phyloP scores from a whole-genome alignment of 192 early-diverging fungal genomes.

The Pilobolus umbonatus region DNA sequence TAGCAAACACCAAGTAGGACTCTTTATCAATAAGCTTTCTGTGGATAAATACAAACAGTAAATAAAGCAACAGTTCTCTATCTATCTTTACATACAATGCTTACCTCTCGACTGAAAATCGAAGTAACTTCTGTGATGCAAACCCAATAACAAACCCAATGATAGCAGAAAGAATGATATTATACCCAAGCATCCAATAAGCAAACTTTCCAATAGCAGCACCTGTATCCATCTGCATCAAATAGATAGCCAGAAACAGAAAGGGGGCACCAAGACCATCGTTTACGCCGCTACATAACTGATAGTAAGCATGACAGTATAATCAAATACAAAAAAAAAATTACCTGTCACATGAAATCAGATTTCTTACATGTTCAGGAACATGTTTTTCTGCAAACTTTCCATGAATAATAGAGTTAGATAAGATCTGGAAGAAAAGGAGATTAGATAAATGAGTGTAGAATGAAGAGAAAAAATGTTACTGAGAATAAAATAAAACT shows the following conservation, averaged over 20 bases:
- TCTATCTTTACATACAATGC: not conserved
- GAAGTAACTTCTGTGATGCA: slow-evolving; percentile 55
- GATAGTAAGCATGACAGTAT: not conserved
- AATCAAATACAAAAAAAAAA: not conserved
- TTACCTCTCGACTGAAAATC: slow-evolving; percentile 49
- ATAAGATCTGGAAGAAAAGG: slow-evolving; percentile 43
- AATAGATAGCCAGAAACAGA: slow-evolving; percentile 65
- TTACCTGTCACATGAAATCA: slow-evolving; percentile 66
- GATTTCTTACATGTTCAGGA: slow-evolving; percentile 59
- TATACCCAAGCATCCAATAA: slow-evolving; percentile 61
- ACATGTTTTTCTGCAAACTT: slow-evolving; percentile 85
- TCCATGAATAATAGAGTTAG: slow-evolving; percentile 88
- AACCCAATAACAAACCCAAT: slow-evolving; percentile 74
- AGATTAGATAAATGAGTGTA: not conserved
- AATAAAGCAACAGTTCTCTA: not conserved
- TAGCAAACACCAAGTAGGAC: slow-evolving; percentile 74
- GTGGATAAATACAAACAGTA: not conserved
- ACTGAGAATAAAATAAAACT: not conserved
- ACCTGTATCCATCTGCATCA: slow-evolving; percentile 49
- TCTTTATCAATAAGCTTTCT: slow-evolving; percentile 78
- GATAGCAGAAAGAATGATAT: slow-evolving; percentile 64
- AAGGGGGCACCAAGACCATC: slow-evolving; percentile 85
- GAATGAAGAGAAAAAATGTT: not conserved
- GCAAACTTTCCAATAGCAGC: slow-evolving; percentile 71
- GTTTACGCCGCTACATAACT: slow-evolving; percentile 61